Evolutionary conservation across 257 asterid genomes (phyloP), one percentile per base, ranked within the genome.

Genomic region (Cinchona pubescens): DNA sequence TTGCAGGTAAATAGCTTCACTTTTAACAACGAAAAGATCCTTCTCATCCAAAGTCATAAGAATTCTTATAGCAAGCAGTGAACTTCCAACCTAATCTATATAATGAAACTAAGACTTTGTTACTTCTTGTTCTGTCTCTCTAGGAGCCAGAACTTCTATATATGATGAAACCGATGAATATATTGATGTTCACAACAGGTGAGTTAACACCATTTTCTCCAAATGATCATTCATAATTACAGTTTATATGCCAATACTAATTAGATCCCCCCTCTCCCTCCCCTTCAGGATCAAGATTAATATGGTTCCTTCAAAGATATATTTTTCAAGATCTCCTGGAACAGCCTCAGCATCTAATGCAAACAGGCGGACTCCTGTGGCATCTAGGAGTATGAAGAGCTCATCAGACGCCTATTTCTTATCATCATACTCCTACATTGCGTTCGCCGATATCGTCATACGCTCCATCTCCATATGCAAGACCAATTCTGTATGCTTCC

Each of bases 111-210:
- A 3, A 48, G 3, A 15, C 27, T 72, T 25, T 35, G 21, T 53
- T 7, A 53, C 29, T 42, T 73, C 16, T n/a, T 30, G 2, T 27
- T 46, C 30, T 78, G 71, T 61, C 51, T 14, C 12, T 64, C 51
- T 37, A 85, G 88, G 96, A 85, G 73, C 87, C 86, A 75, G n/a
- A n/a, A n/a, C n/a, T n/a, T n/a, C n/a, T n/a, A 90, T 88, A 69
- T 78, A 76, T 63, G 96, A 90, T 75, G 96, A 90, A 82, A 90
- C 91, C 0, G 91, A 90, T 67, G 90, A 84, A 19, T 88, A 88
- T 56, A 79, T 88, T 37, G 93, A 88, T 40, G 86, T 88, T 56
- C 92, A 85, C 34, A 85, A 84, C 78, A 83, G 77, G 92, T 85
- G 76, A 83, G 88, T 77, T 6, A 3, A 21, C 55, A n/a, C 11